Evolutionary conservation across 192 early-diverging fungal genomes (phyloP).

Genomic region (Linnemannia zychae): DNA sequence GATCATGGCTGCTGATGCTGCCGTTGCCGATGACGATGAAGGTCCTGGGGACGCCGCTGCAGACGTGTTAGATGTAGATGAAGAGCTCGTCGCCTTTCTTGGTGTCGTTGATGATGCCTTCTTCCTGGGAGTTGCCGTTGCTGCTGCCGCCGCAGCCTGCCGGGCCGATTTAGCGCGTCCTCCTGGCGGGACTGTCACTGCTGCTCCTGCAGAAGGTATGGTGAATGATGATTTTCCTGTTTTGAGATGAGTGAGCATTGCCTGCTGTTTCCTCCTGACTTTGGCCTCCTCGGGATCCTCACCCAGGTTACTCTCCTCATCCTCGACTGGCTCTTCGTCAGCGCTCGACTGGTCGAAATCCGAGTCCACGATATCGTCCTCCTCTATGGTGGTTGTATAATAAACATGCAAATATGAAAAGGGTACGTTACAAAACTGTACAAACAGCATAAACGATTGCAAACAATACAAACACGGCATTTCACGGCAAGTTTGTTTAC

Average conservation of each 20-base stretch:
- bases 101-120: not conserved
- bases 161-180: slow-evolving; percentile 27
- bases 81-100: slow-evolving; percentile 7
- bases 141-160: not conserved
- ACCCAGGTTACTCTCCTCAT: slow-evolving; percentile 42
- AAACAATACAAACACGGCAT: not conserved
- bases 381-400: slow-evolving; percentile 24
- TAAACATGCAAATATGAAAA: not conserved
- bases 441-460: not conserved
- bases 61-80: slow-evolving; percentile 2
- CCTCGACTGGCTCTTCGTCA: slow-evolving; percentile 62
- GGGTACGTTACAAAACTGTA: not conserved
- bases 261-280: slow-evolving; percentile 56
- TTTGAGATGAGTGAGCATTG: slow-evolving; percentile 36
- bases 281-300: slow-evolving; percentile 54
- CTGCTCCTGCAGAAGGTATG: not conserved
- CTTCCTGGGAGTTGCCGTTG: slow-evolving; percentile 4
- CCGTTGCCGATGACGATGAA: not conserved
- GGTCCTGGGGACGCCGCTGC: slow-evolving; percentile 17
- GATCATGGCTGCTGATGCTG: slow-evolving; percentile 8
- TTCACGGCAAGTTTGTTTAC: slow-evolving; percentile 1
- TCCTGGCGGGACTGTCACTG: not conserved
- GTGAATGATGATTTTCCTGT: slow-evolving; percentile 39
- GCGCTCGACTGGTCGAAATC: slow-evolving; percentile 66
- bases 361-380: slow-evolving; percentile 68